A percentile compares a stretch with the other conserved stretches of the same genome.
phyloP scores from a whole-genome alignment of 1,284 basidiomycete genomes.

The Chalciporus sp. region DNA sequence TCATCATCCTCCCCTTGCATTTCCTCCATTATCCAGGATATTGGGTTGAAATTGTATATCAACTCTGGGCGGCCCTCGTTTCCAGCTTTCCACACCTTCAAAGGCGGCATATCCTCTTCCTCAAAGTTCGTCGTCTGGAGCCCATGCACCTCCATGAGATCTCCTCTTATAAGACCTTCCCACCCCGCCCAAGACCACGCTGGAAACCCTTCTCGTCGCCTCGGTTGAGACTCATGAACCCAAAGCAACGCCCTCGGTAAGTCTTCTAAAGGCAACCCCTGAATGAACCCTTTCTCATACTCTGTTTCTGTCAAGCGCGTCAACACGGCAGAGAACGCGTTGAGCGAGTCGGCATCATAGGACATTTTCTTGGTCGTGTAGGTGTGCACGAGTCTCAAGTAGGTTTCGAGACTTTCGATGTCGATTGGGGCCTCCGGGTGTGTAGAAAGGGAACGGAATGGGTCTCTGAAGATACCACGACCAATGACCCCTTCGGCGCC shows the following conservation, averaged over 20 bases:
- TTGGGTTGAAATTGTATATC: constrained; percentile 1
- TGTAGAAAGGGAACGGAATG: constrained; percentile 9
- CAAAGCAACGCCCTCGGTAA: neutral
- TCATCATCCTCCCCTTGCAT: neutral
- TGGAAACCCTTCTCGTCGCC: neutral
- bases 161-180: neutral
- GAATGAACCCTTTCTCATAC: neutral
- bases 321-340: constrained; percentile 3
- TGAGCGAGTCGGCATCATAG: neutral
- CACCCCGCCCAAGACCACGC: constrained; percentile 5
- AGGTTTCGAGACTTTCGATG: neutral
- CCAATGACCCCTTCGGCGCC: neutral
- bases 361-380: constrained; percentile 4
- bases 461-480: constrained; percentile 11
- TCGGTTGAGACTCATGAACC: neutral
- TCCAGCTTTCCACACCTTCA: neutral
- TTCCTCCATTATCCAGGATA: neutral
- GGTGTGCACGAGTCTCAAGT: constrained; percentile 1
- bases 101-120: neutral
- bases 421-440: neutral
- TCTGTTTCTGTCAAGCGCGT: neutral
- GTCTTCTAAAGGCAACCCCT: neutral
- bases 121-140: neutral
- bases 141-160: neutral
- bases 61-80: neutral